Evolutionary conservation across 345 rosid species (phyloP).

Genomic region (Euphorbia tirucalli): DNA sequence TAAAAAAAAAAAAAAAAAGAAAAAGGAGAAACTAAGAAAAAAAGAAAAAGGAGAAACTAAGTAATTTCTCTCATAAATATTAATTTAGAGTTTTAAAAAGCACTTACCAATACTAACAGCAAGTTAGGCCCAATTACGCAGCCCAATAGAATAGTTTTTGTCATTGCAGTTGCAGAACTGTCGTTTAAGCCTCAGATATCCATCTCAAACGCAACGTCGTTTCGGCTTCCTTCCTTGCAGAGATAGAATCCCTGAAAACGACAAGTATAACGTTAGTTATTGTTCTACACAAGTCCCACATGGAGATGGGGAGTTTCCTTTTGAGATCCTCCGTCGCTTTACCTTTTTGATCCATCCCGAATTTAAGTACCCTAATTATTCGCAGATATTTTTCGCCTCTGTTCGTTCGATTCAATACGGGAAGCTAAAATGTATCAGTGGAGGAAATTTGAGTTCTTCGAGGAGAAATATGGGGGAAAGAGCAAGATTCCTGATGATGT

Average conservation of each 20-base stretch:
- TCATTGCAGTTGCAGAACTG: not conserved
- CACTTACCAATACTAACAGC: no score
- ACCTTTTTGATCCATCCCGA: not conserved
- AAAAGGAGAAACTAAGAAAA: no score
- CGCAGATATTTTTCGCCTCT: not conserved
- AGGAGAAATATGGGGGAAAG: constrained; percentile 89
- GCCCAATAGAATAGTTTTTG: not conserved
- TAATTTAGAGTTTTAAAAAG: no score
- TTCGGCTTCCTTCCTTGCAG: not conserved
- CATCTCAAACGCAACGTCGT: not conserved
- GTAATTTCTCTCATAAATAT: no score
- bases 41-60: no score
- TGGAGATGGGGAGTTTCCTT: not conserved
- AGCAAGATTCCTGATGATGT: constrained; percentile 78
- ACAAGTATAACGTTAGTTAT: not conserved
- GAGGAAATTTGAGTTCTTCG: constrained; percentile 99
- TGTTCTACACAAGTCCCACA: not conserved
- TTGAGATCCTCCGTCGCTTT: not conserved
- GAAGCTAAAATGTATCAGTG: constrained; percentile 67
- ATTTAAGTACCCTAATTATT: not conserved
- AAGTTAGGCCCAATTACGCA: not conserved
- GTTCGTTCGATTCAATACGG: not conserved
- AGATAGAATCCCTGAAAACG: not conserved
- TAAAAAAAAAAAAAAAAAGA: no score
- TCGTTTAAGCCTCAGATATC: not conserved